Percentiles rank a stretch among this genome's conserved stretches.
Evolutionary conservation across 2,329 filamentous ascomycete species (phyloP).

Genomic region (Ascochyta pisi): DNA sequence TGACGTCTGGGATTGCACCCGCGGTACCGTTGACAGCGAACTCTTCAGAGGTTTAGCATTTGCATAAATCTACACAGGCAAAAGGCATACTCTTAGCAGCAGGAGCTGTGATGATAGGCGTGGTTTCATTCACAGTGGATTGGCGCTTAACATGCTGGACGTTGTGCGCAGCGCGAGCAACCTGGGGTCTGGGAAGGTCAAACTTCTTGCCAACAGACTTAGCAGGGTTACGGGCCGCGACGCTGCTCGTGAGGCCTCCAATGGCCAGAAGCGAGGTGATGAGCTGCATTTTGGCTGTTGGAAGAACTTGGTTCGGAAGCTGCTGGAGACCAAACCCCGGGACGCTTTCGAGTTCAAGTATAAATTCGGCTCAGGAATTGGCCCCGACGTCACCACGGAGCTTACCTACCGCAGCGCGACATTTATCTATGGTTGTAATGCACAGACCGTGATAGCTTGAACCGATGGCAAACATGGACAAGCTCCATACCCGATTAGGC

Average conservation of each 20-base stretch:
- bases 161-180: slow-evolving; percentile 26
- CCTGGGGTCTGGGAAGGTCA: slow-evolving; percentile 36
- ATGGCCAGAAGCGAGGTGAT: slow-evolving; percentile 39
- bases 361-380: neutral
- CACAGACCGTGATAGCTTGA: slow-evolving; percentile 17
- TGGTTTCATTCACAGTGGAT: slow-evolving; percentile 43
- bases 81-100: slow-evolving; percentile 22
- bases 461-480: neutral
- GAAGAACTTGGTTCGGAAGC: slow-evolving; percentile 4
- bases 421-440: slow-evolving; percentile 16
- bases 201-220: slow-evolving; percentile 40
- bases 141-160: slow-evolving; percentile 33
- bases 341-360: slow-evolving; percentile 11
- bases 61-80: no score
- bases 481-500: slow-evolving; percentile 28
- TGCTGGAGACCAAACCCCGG: slow-evolving; percentile 2
- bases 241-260: slow-evolving; percentile 35
- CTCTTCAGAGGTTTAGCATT: slow-evolving; percentile 29
- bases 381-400: slow-evolving; percentile 16
- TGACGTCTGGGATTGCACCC: slow-evolving; percentile 55
- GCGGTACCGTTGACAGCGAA: slow-evolving; percentile 49
- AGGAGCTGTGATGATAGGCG: slow-evolving; percentile 14
- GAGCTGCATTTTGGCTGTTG: slow-evolving; percentile 37
- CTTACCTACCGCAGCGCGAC: slow-evolving; percentile 8
- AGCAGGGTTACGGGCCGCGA: slow-evolving; percentile 37